Conservation (phyloP, 2,329 filamentous ascomycete species). For the Aspergillus tanneri region DNA sequence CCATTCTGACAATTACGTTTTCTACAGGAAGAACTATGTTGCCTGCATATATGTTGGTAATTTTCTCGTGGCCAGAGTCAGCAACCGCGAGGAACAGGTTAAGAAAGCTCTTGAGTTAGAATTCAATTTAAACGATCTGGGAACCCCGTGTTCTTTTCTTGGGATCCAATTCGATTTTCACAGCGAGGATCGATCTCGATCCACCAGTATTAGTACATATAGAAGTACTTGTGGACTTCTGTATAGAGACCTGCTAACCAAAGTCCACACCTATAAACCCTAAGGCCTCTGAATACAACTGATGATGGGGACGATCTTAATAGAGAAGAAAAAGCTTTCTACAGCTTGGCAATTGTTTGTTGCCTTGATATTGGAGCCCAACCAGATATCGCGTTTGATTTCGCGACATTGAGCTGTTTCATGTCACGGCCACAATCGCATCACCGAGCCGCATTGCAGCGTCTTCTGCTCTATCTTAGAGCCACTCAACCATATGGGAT, state of each 20-base stretch:
- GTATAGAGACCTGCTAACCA: background rate
- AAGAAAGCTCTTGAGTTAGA: background rate
- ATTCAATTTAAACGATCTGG: background rate
- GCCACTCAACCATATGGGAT: background rate
- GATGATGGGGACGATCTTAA: background rate
- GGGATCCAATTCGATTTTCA: background rate
- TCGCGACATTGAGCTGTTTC: background rate
- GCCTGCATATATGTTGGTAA: background rate
- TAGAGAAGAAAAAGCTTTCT: background rate
- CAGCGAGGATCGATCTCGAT: background rate
- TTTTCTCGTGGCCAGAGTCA: background rate
- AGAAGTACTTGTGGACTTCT: background rate
- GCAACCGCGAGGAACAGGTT: background rate
- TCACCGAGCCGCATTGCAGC: background rate
- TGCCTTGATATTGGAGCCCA: background rate
- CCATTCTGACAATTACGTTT: background rate
- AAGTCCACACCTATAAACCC: background rate
- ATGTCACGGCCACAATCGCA: background rate
- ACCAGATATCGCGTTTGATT: background rate
- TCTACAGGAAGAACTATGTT: background rate
- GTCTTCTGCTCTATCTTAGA: background rate
- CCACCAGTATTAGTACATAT: background rate
- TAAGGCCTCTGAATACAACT: background rate
- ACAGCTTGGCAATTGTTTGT: background rate
- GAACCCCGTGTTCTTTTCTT: background rate